Evolutionary conservation across 805 yeast species (phyloP), one percentile per base, ranked within the genome.

Genomic region (Saccharomycopsis fermentans): DNA sequence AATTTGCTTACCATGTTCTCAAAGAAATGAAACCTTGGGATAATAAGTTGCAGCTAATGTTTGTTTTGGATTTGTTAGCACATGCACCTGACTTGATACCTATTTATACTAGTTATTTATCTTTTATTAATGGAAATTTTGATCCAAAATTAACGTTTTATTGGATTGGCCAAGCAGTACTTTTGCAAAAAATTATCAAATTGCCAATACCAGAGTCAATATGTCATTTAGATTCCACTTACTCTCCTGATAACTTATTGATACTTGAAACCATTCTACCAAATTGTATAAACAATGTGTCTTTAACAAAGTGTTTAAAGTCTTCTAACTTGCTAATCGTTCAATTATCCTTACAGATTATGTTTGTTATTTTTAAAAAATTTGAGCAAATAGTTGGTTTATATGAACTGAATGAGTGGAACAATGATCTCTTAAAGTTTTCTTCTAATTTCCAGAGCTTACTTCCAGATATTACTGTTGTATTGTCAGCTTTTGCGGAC

Each of bases 21-120:
- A 81, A 82, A 6, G 73, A 76, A 34, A 74, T 91, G 65, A 88
- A 86, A 65, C 96, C 97, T 0, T 84, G 95, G 88, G 90, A 87
- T 62, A 85, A 87, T 62, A 78, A 77, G 19, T 60, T 71, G 29
- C 96, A 90, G 64, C 72, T 84, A 58, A 77, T 78, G 14, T 74
- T 86, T 17, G 78, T 77, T 0, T 65, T 82, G 6, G 67, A 70
- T 12, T 77, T 87, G 17, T 72, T 92, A 40, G 61, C 70, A 3
- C 67, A 73, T 37, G 74, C 81, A 47, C 87, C 88, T 1, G 97
- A 90, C 65, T 73, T 92, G 24, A 76, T 87, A 1, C 83, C 89
- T 1, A 87, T 90, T 1, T 91, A 86, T 64, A 76, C 82, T 63
- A 73, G 78, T 58, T 77, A 82, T 71, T 65, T 83, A 14, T 77